These are phyloP conservation scores for Saccharomycopsis sp. DNA, from an alignment of 805 yeast species.

Conservation along the genomic window DNA sequence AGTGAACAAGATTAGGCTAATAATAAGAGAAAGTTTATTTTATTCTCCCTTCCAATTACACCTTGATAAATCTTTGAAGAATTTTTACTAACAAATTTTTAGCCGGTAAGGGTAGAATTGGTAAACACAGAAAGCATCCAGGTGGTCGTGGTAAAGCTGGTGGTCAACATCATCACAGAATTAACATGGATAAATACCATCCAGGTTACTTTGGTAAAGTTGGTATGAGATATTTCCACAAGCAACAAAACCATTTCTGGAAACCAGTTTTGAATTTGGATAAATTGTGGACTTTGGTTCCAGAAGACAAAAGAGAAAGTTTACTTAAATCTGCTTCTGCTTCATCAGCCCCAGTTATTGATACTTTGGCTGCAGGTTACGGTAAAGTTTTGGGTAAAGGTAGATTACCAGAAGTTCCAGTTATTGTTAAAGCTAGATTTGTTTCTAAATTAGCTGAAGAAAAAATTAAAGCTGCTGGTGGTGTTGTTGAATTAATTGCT, in stretches of 20 bases:
- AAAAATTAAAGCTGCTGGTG: conserved; percentile 99
- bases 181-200: conserved; percentile 99
- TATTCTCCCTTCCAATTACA: too few relatives aligned
- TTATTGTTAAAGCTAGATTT: conserved; percentile 98
- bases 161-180: conserved; percentile 99
- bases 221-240: conserved; percentile 99
- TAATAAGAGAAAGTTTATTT: too few relatives aligned
- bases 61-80: conserved; percentile 3
- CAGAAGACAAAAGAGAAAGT: conserved; percentile 89
- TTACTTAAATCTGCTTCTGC: conserved; percentile 78
- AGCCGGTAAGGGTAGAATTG: conserved; percentile 99
- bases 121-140: conserved; percentile 99
- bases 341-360: conserved; percentile 97
- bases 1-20: too few relatives aligned
- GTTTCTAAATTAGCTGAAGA: conserved; percentile 99
- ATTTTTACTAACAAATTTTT: conserved; percentile 25
- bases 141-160: conserved; percentile 99
- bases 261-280: conserved; percentile 96
- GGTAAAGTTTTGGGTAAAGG: conserved; percentile 99
- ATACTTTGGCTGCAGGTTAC: conserved; percentile 98
- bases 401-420: conserved; percentile 95
- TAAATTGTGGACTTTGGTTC: conserved; percentile 96
- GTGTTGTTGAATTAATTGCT: conserved; percentile 99
- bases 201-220: conserved; percentile 99
- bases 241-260: conserved; percentile 93